Evolutionary conservation across 1,139 yeast species (phyloP), one percentile per base, ranked within the genome.

Genomic region (Yamadazyma sp.): DNA sequence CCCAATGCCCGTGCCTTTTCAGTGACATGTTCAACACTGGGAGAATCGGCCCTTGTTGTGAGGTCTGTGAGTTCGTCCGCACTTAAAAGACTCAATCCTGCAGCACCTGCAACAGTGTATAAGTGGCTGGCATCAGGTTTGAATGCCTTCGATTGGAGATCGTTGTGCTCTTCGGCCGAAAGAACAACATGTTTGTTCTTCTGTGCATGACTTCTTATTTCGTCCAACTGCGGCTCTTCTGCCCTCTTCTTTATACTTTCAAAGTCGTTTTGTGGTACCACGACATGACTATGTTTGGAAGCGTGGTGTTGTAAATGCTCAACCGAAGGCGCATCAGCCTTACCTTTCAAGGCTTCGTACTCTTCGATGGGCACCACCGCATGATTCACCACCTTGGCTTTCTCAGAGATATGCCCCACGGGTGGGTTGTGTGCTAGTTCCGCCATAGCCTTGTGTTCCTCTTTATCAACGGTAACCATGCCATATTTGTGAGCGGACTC

Each of bases 111-210:
- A 15, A 48, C 49, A 15, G 49, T 44, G 2, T 41, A 38, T n/a
- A 68, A 39, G 36, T 64, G 65, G 14, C 51, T 54, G 10, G 53
- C 26, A 12, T 55, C 42, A 9, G 75, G 74, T 9, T 52, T 45
- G 22, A 55, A 41, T 0, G 56, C 56, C 17, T 42, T 37, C 6
- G 28, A 28, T n/a, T 42, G 30, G 17, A 58, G 38, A 2, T 41
- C 40, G 3, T 44, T 33, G 37, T 47, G 53, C n/a, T 49, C 45
- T 10, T 20, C 34, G 22, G 39, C 25, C 2, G 25, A 10, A 2
- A 54, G 17, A 2, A 52, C 36, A 7, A 43, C 44, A 37, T 47
- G 47, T 4, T 34, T 41, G 10, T 44, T 31, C 1, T n/a, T 23
- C 3, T 34, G 25, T 20, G 66, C 60, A 23, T 52, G 54, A 2